Evolutionary conservation across 768 basidiomycete species (phyloP), one percentile per base, ranked within the genome.

Genomic region (Russula compacta): DNA sequence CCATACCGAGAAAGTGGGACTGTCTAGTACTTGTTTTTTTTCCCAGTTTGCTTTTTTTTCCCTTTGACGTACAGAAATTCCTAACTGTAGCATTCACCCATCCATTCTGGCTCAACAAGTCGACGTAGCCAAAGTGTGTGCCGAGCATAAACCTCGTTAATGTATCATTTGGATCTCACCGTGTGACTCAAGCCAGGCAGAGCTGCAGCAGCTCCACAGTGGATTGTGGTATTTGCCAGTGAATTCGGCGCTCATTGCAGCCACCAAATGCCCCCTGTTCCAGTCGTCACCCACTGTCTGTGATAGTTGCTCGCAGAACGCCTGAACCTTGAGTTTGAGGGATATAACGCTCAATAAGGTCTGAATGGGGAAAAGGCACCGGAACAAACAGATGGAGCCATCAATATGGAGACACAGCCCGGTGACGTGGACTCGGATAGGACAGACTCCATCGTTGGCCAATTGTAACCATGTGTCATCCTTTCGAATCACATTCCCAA

Each of bases 21-120:
- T 54, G 6, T 24, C 24, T 24, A 44, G 5, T 50, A 2, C 24
- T 29, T 29, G 24, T 9, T 49, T 35, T 19, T 33, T n/a, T 39
- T 46, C 21, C n/a, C 36, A 43, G 24, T 11, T 29, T 36, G 24
- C 24, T 29, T 10, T 50, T 7, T 29, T 10, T 50, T 7, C 5
- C 7, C 15, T 43, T 50, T 50, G 52, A 49, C 39, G 35, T 60
- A 38, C 17, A 60, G 53, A 56, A 56, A 32, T 21, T 24, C 17
- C 21, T 38, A 56, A 60, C 49, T 61, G 60, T 61, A 61, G 60
- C 60, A 56, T 47, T n/a, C n/a, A 49, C 50, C 12, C 17, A 43
- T 60, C 51, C 48, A 32, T 29, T 48, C 10, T 39, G 42, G 48
- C 48, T 36, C 29, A 3, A 48, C 3, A 21, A 36, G 40, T 24